These are phyloP conservation scores for Marasmius sp. DNA, from an alignment of 1,284 basidiomycete species.

Conservation along the genomic window DNA sequence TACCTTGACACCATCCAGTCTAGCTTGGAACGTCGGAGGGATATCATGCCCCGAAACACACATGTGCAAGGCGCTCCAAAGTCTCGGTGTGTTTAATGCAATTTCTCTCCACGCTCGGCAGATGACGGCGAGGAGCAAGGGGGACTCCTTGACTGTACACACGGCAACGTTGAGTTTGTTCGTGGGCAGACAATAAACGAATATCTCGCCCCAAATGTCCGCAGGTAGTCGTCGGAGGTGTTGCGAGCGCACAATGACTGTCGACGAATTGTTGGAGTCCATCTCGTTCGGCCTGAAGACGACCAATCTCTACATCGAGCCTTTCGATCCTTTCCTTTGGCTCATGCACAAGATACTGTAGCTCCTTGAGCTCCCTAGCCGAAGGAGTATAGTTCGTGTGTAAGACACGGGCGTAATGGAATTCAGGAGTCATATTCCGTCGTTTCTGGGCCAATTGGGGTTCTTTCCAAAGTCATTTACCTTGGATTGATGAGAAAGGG, in stretches of 20 bases:
- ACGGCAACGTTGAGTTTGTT: neutral
- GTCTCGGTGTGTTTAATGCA: neutral
- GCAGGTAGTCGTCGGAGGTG: constrained; percentile 3
- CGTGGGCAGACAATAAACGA: constrained; percentile 4
- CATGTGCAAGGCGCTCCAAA: constrained; percentile 1
- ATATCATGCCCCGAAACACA: neutral
- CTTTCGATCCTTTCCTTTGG: neutral
- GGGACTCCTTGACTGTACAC: neutral
- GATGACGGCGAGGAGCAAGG: neutral
- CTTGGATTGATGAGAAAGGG: constrained; percentile 24
- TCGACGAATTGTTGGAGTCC: neutral
- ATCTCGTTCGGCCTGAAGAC: neutral
- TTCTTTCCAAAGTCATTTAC: too few species aligned
- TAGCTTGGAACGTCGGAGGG: too few species aligned
- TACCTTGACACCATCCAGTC: too few species aligned
- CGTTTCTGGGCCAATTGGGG: too few species aligned
- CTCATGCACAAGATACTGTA: neutral
- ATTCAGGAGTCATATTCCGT: neutral
- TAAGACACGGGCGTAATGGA: neutral
- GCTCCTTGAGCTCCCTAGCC: neutral
- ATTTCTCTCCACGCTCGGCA: constrained; percentile 1
- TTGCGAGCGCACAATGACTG: neutral
- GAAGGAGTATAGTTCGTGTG: neutral
- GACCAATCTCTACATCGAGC: neutral
- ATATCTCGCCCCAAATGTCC: constrained; percentile 4